These are phyloP conservation scores for Bipolaris sorokiniana DNA, from an alignment of 2,329 filamentous ascomycete genomes.

Conservation along the genomic window DNA sequence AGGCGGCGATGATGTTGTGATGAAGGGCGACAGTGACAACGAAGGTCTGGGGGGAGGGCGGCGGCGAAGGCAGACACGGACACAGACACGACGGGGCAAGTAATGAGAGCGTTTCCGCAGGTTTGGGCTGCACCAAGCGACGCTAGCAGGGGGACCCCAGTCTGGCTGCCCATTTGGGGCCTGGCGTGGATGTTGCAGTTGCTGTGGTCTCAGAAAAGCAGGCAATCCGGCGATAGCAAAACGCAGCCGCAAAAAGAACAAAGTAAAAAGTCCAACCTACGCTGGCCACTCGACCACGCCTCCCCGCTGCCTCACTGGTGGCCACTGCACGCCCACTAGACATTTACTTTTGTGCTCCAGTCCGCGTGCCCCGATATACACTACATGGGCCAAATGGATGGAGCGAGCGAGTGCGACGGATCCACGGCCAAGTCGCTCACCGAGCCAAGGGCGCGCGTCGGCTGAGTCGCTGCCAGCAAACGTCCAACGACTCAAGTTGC, in stretches of 20 bases:
- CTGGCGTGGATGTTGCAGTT: conserved; percentile 3
- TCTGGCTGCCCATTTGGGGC: neutral
- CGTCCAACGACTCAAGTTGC: conserved; percentile 28
- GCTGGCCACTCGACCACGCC: neutral
- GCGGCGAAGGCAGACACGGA: neutral
- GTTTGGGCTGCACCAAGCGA: conserved; percentile 12
- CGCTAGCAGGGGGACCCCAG: conserved; percentile 10
- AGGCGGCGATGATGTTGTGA: conserved; percentile 27
- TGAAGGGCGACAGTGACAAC: conserved; percentile 24
- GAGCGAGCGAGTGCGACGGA: conserved; percentile 34
- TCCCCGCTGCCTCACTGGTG: neutral
- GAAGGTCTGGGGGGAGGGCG: conserved; percentile 18
- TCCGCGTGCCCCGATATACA: too few species aligned
- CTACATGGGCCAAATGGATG: neutral
- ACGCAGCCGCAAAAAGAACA: conserved; percentile 9
- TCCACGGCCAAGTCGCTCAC: neutral
- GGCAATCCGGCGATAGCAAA: conserved; percentile 25
- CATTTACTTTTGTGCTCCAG: conserved; percentile 9
- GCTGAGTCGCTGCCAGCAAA: conserved; percentile 31
- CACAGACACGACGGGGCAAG: conserved; percentile 1
- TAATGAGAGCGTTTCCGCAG: conserved; percentile 15
- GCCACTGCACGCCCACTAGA: neutral
- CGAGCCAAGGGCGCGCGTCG: conserved; percentile 19
- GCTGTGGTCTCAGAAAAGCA: conserved; percentile 22
- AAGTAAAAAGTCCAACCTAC: neutral